Conservation (phyloP, 352 stramenopile species). For the Elongisporangium prolatum region DNA sequence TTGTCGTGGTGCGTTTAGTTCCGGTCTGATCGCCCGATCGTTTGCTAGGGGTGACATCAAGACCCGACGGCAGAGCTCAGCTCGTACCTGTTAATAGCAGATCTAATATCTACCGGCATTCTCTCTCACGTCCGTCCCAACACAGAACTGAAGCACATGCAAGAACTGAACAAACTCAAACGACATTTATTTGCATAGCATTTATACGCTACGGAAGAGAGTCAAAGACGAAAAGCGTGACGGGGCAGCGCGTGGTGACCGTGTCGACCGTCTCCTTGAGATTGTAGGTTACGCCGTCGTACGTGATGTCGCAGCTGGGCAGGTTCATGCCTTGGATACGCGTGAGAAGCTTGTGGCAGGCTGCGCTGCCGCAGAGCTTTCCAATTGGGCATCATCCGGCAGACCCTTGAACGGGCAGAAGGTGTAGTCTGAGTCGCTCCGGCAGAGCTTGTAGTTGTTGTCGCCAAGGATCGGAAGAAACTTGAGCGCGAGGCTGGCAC, state of each 20-base stretch:
- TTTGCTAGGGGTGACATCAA: neutral
- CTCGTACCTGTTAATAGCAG: neutral
- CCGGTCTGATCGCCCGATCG: neutral
- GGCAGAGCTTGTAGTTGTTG: slow-evolving; percentile 13
- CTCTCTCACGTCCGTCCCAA: neutral
- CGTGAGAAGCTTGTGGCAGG: slow-evolving; percentile 22
- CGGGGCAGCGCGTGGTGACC: neutral
- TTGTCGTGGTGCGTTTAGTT: neutral
- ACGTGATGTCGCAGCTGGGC: slow-evolving; percentile 23
- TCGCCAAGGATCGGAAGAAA: slow-evolving; percentile 14
- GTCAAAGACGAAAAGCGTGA: neutral
- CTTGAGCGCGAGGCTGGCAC: slow-evolving; percentile 12
- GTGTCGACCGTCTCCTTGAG: slow-evolving; percentile 23
- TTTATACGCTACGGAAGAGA: neutral
- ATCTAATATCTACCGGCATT: neutral
- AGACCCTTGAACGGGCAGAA: slow-evolving; percentile 30
- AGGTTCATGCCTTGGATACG: slow-evolving; percentile 19
- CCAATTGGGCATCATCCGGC: slow-evolving; percentile 18
- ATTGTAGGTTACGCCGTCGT: slow-evolving; percentile 26
- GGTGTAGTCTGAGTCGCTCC: slow-evolving; percentile 23
- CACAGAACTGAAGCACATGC: no score
- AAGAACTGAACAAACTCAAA: neutral
- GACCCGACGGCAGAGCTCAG: neutral
- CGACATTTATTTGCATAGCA: neutral
- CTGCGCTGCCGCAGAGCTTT: slow-evolving; percentile 21